Evolutionary conservation across 2,329 filamentous ascomycete genomes (phyloP), one percentile per base, ranked within the genome.

Genomic region (Emergomyces orientalis): DNA sequence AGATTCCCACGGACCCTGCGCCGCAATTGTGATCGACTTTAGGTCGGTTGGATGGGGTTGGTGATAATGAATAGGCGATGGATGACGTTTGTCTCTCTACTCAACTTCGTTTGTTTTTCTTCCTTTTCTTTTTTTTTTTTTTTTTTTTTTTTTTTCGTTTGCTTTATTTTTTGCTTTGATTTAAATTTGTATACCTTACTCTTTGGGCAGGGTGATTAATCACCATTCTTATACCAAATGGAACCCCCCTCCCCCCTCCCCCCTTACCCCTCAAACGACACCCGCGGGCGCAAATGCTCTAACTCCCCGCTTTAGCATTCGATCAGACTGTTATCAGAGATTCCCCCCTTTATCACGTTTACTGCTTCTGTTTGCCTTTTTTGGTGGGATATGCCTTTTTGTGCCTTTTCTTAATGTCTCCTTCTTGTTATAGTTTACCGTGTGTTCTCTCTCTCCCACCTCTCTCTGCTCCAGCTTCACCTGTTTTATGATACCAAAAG

Each of bases 1-100:
- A 49, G 34, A n/a, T 27, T 34, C 27, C 55, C 25, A 63, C 60
- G 63, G 47, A 54, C 4, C 57, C 32, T 37, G 27, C 13, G 37
- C 9, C 57, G 25, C 47, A 61, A 9, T 19, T 49, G 54, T 58
- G 55, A 62, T 37, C 22, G 22, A 3, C 4, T 19, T 14, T 55
- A 2, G 17, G 32, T 6, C 49, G 27, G 17, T 30, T 52, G 14
- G 45, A 49, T 5, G 43, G n/a, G 14, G 43, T 5, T 47, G n/a
- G n/a, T 47, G 7, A 47, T 19, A 14, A 47, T 47, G 27, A 3
- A 49, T 49, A 3, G 22, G 27, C 27, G 22, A 27, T 14, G 14
- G 25, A 52, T 27, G 49, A 17, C 27, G 13, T 52, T 30, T 52
- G 14, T 52, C 25, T 25, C 22, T 51, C 8, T 19, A 6, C 5